Evolutionary conservation across 2,329 filamentous ascomycete species (phyloP).

Genomic region (Scytalidium lignicola): DNA sequence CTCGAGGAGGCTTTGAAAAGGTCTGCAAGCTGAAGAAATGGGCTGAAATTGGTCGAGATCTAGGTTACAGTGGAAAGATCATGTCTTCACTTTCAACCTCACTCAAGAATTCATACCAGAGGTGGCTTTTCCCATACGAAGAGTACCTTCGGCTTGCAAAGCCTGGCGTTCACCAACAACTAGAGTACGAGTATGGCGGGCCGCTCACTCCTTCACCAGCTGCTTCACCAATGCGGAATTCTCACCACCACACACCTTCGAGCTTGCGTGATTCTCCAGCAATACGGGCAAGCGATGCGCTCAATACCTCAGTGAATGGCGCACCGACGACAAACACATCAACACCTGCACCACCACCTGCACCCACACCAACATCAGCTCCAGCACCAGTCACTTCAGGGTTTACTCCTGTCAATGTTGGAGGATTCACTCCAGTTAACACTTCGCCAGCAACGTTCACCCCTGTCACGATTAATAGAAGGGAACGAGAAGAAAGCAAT

Average conservation of each 20-base stretch:
- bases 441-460: constrained; percentile 47
- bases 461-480: constrained; percentile 44
- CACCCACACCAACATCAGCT: constrained; percentile 22
- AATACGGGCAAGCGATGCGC: constrained; percentile 48
- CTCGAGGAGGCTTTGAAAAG: constrained; percentile 88
- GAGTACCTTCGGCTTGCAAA: constrained; percentile 88
- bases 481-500: constrained; percentile 44
- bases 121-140: constrained; percentile 95
- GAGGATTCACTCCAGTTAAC: constrained; percentile 64
- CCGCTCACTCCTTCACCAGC: constrained; percentile 77
- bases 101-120: constrained; percentile 94
- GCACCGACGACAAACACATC: constrained; percentile 25
- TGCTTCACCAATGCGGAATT: constrained; percentile 68
- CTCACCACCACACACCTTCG: constrained; percentile 53
- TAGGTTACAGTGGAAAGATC: constrained; percentile 98
- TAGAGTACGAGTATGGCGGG: constrained; percentile 89
- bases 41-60: constrained; percentile 94
- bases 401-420: constrained; percentile 38
- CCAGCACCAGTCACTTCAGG: constrained; percentile 22
- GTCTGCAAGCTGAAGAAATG: constrained; percentile 98
- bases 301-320: constrained; percentile 44
- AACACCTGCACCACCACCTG: constrained; percentile 19
- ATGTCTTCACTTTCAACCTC: constrained; percentile 99
- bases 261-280: constrained; percentile 64
- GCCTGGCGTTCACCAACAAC: constrained; percentile 91